A percentile compares a stretch with the other conserved stretches of the same genome.
Evolutionary conservation across 345 rosid species (phyloP).

Genomic region (Brassica cretica): DNA sequence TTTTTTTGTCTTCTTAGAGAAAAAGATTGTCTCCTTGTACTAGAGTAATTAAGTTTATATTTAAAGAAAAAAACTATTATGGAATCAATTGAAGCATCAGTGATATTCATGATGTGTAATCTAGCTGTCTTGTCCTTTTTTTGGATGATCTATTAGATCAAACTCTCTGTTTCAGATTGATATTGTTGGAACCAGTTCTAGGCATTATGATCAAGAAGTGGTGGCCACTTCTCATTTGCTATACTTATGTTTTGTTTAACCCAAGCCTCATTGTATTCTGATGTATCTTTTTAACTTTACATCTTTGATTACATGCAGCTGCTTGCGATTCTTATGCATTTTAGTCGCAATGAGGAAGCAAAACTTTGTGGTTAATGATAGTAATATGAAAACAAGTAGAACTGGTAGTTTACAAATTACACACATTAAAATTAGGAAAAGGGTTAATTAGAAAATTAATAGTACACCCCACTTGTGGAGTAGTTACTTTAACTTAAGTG

Average conservation of each 20-base stretch:
- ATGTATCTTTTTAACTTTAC: neutral
- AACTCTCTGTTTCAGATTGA: neutral
- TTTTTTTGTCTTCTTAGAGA: neutral
- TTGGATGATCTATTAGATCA: neutral
- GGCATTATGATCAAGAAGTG: neutral
- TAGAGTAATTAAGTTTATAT: neutral
- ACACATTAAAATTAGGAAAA: constrained; percentile 3
- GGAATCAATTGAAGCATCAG: neutral
- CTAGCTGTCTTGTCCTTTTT: neutral
- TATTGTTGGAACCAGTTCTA: neutral
- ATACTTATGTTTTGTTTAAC: neutral
- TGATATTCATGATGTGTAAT: neutral
- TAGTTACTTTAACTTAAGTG: constrained; percentile 30
- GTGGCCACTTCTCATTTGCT: neutral
- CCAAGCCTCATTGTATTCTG: neutral
- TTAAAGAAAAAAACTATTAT: neutral
- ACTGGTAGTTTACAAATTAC: constrained; percentile 20
- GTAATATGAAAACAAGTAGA: neutral
- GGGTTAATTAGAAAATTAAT: constrained; percentile 36
- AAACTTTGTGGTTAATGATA: constrained; percentile 21
- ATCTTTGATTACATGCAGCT: neutral
- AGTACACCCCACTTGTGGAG: constrained; percentile 4
- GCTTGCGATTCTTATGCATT: neutral
- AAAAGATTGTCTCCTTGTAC: neutral
- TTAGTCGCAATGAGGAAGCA: constrained; percentile 4